A percentile compares a stretch with the other conserved stretches of the same genome.
These are phyloP conservation scores for Podila minutissima DNA, from an alignment of 192 early-diverging fungal species.

Conservation along the genomic window DNA sequence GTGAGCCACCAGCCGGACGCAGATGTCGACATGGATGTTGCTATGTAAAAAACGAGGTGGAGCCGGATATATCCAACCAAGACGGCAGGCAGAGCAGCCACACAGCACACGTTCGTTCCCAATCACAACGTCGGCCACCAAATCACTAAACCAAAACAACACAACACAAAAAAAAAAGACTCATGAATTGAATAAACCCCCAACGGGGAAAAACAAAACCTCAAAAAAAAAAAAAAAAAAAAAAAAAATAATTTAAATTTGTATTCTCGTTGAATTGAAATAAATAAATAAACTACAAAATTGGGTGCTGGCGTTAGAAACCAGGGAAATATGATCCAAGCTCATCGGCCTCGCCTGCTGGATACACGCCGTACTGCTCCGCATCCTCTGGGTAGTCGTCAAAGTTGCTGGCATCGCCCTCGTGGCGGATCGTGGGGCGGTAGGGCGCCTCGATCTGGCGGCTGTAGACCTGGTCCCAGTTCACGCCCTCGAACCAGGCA, in stretches of 20 bases:
- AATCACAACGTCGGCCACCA: no score
- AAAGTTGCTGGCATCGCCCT: conserved; percentile 95
- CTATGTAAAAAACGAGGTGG: conserved; percentile 14
- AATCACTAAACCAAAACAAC: no score
- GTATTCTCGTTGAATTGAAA: neutral
- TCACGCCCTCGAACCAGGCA: conserved; percentile 94
- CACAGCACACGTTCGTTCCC: no score
- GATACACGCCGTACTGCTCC: conserved; percentile 83
- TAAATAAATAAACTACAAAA: neutral
- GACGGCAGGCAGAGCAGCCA: no score
- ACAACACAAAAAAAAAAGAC: no score
- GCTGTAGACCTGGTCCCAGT: conserved; percentile 83
- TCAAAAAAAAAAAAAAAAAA: neutral
- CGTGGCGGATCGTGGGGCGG: conserved; percentile 80
- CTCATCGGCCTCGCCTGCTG: conserved; percentile 67
- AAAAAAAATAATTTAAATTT: neutral
- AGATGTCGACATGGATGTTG: conserved; percentile 43
- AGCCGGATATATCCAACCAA: no score
- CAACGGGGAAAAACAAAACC: neutral
- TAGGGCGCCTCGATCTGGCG: conserved; percentile 87
- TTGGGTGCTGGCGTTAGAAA: conserved; percentile 58
- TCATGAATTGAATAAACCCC: no score
- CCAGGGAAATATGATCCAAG: conserved; percentile 79
- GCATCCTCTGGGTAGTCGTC: conserved; percentile 93
- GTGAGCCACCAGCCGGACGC: conserved; percentile 17